Evolutionary conservation across 805 yeast genomes (phyloP).

Genomic region (Saccharomycopsis schoenii): DNA sequence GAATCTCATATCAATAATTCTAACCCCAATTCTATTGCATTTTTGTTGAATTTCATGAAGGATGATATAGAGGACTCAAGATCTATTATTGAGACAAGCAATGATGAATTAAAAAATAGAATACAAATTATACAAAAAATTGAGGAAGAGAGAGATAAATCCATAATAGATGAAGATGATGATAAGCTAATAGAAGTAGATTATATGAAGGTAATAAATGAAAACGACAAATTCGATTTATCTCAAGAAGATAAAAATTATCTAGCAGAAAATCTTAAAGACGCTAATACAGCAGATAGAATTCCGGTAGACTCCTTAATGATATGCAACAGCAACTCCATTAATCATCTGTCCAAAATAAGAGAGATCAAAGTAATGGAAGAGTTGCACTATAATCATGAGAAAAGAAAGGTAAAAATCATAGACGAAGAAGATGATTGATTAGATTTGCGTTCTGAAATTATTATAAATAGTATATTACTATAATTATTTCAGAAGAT

Average conservation of each 20-base stretch:
- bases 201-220: not conserved
- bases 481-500: too few relatives aligned
- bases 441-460: too few relatives aligned
- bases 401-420: not conserved
- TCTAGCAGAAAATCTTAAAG: not conserved
- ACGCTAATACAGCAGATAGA: not conserved
- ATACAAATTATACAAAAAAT: constrained; percentile 20
- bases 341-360: not conserved
- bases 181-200: constrained; percentile 21
- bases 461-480: too few relatives aligned
- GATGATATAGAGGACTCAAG: constrained; percentile 62
- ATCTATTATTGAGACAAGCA: constrained; percentile 46
- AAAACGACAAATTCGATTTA: not conserved
- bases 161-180: constrained; percentile 24
- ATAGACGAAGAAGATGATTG: not conserved
- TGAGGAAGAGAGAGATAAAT: constrained; percentile 21
- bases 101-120: constrained; percentile 34
- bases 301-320: not conserved
- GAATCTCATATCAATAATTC: not conserved
- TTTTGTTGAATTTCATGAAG: constrained; percentile 47
- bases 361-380: not conserved
- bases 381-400: not conserved
- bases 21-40: constrained; percentile 34
- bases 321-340: not conserved
- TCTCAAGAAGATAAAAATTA: not conserved